These are phyloP conservation scores for Neckera pumila DNA, from an alignment of 225 moss, liverwort and hornwort species.

Conservation along the genomic window DNA sequence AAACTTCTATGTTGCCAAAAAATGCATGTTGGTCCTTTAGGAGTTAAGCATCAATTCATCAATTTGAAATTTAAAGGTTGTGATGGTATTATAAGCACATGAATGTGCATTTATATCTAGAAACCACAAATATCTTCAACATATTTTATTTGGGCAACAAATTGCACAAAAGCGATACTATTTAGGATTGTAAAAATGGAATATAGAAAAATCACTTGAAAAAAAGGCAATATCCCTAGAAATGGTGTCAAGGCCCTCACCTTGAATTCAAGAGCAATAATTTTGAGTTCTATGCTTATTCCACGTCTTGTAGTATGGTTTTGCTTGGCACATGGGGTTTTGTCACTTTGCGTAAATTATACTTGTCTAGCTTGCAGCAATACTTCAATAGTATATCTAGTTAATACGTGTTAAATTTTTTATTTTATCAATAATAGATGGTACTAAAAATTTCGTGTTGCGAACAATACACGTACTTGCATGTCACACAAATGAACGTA, in stretches of 20 bases:
- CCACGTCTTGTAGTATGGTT: background rate
- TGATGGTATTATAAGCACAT: background rate
- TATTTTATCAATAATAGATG: no score
- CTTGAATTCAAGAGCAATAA: background rate
- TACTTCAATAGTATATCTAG: no score
- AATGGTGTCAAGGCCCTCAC: background rate
- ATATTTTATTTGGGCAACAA: background rate
- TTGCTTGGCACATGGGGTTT: background rate
- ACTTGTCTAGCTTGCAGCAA: no score
- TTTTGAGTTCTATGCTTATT: background rate
- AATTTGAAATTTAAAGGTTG: background rate
- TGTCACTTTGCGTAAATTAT: background rate
- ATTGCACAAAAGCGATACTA: accelerated
- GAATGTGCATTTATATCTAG: background rate
- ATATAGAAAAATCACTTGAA: background rate
- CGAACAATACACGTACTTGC: no score
- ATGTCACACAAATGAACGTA: no score
- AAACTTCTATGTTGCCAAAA: no score
- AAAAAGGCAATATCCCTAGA: background rate
- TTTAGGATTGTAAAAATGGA: background rate
- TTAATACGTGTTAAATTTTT: no score
- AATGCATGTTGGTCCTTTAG: no score
- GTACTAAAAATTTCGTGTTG: no score
- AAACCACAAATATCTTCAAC: background rate
- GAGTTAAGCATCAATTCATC: background rate